Evolutionary conservation across 2,329 filamentous ascomycete genomes (phyloP), one percentile per base, ranked within the genome.

Genomic region (Corinectria fuckeliana): DNA sequence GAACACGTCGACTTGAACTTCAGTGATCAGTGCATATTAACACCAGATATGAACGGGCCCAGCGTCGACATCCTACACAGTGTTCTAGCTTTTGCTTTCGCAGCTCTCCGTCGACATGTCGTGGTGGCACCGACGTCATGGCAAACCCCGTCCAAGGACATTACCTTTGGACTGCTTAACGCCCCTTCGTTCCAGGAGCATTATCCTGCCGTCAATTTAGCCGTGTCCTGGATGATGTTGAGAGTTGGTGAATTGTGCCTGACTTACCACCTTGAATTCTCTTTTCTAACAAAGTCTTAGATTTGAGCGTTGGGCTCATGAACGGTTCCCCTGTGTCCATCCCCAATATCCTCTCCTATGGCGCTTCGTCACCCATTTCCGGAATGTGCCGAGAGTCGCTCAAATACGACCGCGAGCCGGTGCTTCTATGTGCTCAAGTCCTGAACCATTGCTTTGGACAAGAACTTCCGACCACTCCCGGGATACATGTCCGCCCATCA

Each of bases 381-480:
- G 36, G 58, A 18, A 45, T 63, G n/a, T 60, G 53, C 32, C 63
- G 58, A 36, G 67, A 69, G 10, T 50, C 60, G 9, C 61, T 68
- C n/a, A 63, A 60, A 23, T 68, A 60, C 44, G 64, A 67, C 18
- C 63, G 63, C 41, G 68, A 72, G n/a, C 69, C 74, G 0, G 56
- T 76, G 3, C 60, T 74, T 16, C 61, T 76, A 8, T 76, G 73
- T 55, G 70, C 72, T 20, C 66, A 74, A 28, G 76, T 77, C 25
- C 62, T 78, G 26, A 74, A 74, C 18, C 69, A 74, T 34, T 71
- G 74, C 48, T 69, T 68, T 26, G 60, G 58, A 10, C 56, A 63
- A 25, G 54, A 56, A 3, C 18, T 41, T 5, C 36, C 60, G 45
- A 41, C 61, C 6, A 60, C 60, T 14, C 50, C 61, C 20, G 58